phyloP scores from a whole-genome alignment of 2,329 filamentous ascomycete genomes.

The Cryoendolithus antarcticus region DNA sequence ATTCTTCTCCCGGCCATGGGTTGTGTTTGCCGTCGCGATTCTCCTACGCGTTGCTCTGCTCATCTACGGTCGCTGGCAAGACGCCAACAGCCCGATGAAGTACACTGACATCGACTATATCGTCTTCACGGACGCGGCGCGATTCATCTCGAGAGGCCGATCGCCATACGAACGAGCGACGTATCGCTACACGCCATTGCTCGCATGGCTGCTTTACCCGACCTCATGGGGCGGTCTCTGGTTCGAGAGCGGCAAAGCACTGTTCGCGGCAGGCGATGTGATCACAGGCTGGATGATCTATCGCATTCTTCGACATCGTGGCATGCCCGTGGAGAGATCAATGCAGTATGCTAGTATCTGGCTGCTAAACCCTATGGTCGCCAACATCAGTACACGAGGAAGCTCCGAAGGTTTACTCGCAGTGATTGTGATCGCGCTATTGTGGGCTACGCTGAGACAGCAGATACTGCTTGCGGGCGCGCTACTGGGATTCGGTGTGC shows the following conservation, averaged over 20 bases:
- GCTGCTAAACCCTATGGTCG: constrained; percentile 96
- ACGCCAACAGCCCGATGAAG: constrained; percentile 81
- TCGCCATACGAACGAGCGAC: constrained; percentile 85
- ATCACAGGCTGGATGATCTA: constrained; percentile 70
- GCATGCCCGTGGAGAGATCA: constrained; percentile 38
- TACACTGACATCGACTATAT: constrained; percentile 99
- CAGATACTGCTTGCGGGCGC: constrained; percentile 55
- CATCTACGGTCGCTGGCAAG: constrained; percentile 83
- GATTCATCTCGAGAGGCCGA: constrained; percentile 53
- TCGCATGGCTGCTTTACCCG: constrained; percentile 82
- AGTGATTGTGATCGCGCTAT: constrained; percentile 65
- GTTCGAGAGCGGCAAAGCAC: constrained; percentile 75
- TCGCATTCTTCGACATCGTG: constrained; percentile 39
- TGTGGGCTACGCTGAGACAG: constrained; percentile 66
- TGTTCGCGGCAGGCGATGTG: constrained; percentile 77
- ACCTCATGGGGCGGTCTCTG: constrained; percentile 52
- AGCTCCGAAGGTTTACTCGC: constrained; percentile 86
- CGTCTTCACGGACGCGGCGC: constrained; percentile 91
- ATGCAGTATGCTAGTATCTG: constrained; percentile 74
- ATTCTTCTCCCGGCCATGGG: constrained; percentile 16
- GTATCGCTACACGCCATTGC: constrained; percentile 88
- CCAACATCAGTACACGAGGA: constrained; percentile 86
- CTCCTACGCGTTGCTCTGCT: constrained; percentile 62
- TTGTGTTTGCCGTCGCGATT: constrained; percentile 35
- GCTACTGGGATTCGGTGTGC: constrained; percentile 71